Base-by-base conservation (phyloP, 805 yeast genomes). In the Nakazawaea wyomingensis region DNA sequence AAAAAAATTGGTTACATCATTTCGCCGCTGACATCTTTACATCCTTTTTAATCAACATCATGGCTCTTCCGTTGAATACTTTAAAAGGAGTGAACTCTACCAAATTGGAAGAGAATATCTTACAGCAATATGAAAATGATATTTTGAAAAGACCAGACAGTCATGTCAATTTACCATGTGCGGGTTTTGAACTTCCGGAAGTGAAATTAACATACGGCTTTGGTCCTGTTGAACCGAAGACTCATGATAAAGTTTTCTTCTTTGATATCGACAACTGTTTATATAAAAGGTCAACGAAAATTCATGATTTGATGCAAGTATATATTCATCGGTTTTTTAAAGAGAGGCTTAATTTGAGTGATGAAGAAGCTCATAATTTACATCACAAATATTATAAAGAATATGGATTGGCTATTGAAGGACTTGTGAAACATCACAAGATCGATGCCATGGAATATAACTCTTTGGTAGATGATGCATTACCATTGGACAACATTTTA, bases 211-310 rank as follows among this genome's bases (percentile, higher is more conserved):
- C 51, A 9, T 57, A 56, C 34, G 56, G 57, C 1, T 50, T 53
- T 35, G 66, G 61, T 2, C 54, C 61, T 5, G 54, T 51, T 19
- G 49, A 54, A 1, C 50, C 50, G 33, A 60, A 49, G 16, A 44
- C 47, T 21, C 51, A 55, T 39, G 58, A 54, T 17, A 54, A 51
- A 27, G 65, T 62, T 14, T 86, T 93, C 64, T 88, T 80, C 62
- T 91, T 91, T 55, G 99, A 91, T 60, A 88, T 91, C 43, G 99
- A 91, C 67, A 91, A 91, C 61, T 89, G 97, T 60, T 72, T 91
- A 24, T 91, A 91, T 64, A 72, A 76, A 41, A 68, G 89, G 45
- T 79, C 88, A 1, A 75, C 85, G 19, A 72, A 72, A 59, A 85
- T 91, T 53, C 95, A 84, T 54, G 93, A 85, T 52, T 58, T 87